These are phyloP conservation scores for Sphaerulina musiva DNA, from an alignment of 2,329 filamentous ascomycete species.

Conservation along the genomic window DNA sequence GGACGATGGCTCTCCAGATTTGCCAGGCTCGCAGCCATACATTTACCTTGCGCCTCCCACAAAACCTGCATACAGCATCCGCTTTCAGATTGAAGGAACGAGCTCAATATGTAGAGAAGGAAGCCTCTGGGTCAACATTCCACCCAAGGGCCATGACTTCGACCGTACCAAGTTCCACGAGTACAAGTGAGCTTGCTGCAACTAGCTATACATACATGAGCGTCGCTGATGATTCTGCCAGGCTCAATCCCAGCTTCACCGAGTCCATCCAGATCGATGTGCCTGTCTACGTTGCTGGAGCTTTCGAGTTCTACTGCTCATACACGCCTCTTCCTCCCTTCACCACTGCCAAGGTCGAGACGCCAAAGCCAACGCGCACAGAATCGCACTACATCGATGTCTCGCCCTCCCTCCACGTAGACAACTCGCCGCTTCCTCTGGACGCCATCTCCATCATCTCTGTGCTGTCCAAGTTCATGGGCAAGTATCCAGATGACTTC, in stretches of 20 bases:
- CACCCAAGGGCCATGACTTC: conserved; percentile 67
- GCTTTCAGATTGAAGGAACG: conserved; percentile 88
- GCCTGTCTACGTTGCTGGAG: conserved; percentile 72
- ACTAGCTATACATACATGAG: conserved; percentile 4
- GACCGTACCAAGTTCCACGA: conserved; percentile 73
- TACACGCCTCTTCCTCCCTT: conserved; percentile 81
- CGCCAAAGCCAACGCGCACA: conserved; percentile 53
- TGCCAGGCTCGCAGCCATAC: conserved; percentile 67
- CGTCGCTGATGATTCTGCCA: conserved; percentile 35
- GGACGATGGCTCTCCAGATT: conserved; percentile 85
- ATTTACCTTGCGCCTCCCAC: conserved; percentile 79
- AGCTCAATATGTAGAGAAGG: conserved; percentile 93
- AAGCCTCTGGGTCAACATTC: conserved; percentile 94
- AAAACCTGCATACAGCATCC: conserved; percentile 65
- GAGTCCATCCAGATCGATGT: conserved; percentile 84
- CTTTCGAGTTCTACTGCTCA: conserved; percentile 90
- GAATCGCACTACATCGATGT: conserved; percentile 89
- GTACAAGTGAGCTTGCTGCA: conserved; percentile 63
- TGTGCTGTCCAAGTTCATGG: conserved; percentile 96
- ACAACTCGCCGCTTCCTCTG: conserved; percentile 68
- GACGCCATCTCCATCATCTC: conserved; percentile 89
- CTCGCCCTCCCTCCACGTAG: conserved; percentile 69
- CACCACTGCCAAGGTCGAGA: conserved; percentile 49
- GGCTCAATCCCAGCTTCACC: conserved; percentile 88
- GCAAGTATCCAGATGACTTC: conserved; percentile 83